Evolutionary conservation across 140 eudicot genomes (phyloP).

Genomic region (Anethum foeniculum): DNA sequence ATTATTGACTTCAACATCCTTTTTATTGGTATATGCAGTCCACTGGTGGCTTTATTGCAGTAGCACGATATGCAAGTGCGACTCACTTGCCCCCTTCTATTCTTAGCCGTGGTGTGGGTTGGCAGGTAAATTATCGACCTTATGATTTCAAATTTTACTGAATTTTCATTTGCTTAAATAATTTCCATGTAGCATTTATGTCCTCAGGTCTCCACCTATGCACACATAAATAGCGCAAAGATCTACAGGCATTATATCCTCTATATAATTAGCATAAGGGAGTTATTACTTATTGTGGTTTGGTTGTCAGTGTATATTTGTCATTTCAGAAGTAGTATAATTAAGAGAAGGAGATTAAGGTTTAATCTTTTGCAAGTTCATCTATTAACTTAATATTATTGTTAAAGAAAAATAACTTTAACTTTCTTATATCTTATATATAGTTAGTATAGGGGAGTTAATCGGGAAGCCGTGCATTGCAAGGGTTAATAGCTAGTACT

Average conservation of each 20-base stretch:
- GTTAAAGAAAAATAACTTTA: no score
- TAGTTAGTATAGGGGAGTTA: no score
- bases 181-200: not conserved
- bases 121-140: slow-evolving; percentile 52
- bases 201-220: not conserved
- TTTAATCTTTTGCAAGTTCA: no score
- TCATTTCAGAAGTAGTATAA: no score
- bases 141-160: not conserved
- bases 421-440: no score
- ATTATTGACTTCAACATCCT: slow-evolving; percentile 5
- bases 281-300: no score
- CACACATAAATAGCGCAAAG: not conserved
- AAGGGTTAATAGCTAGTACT: not conserved
- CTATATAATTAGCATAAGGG: no score
- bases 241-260: no score
- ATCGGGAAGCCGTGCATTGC: no score
- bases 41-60: slow-evolving; percentile 72
- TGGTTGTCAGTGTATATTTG: no score
- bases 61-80: slow-evolving; percentile 74
- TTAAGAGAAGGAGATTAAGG: no score
- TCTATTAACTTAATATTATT: no score
- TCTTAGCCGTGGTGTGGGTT: slow-evolving; percentile 93
- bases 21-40: slow-evolving; percentile 41
- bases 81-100: slow-evolving; percentile 84
- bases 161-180: not conserved